Conservation (phyloP, 2,329 filamentous ascomycete species). For the Calonectria ilicicola region DNA sequence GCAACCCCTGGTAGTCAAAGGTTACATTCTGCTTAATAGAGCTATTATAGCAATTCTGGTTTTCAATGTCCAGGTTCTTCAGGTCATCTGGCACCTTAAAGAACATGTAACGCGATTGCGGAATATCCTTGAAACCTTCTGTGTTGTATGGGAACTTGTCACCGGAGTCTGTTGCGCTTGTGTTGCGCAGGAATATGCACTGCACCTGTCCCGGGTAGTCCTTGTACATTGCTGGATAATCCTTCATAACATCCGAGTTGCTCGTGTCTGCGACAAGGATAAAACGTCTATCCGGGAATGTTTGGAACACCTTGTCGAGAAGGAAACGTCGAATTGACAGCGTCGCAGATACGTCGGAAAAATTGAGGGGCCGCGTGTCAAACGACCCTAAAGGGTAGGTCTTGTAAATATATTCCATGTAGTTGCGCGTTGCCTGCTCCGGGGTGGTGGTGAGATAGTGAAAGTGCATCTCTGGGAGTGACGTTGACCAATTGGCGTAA, state of each 20-base stretch:
- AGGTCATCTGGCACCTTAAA: conserved; percentile 80
- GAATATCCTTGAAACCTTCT: conserved; percentile 74
- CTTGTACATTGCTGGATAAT: conserved; percentile 69
- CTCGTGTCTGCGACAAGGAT: conserved; percentile 81
- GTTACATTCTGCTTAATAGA: conserved; percentile 78
- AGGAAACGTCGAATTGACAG: conserved; percentile 78
- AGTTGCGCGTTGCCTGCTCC: conserved; percentile 81
- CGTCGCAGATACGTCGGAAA: conserved; percentile 79
- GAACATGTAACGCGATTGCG: conserved; percentile 81
- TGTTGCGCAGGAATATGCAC: conserved; percentile 84
- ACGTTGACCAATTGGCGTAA: conserved; percentile 80
- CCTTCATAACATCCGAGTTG: conserved; percentile 81
- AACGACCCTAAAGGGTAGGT: conserved; percentile 83
- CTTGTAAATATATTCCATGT: conserved; percentile 85
- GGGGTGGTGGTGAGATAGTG: conserved; percentile 87
- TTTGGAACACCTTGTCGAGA: conserved; percentile 78
- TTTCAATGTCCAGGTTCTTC: conserved; percentile 71
- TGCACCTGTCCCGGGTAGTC: conserved; percentile 79
- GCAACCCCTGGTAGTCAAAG: conserved; percentile 73
- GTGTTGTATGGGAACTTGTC: conserved; percentile 84
- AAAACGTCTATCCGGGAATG: conserved; percentile 80
- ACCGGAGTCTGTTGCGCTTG: conserved; percentile 73
- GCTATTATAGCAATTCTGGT: conserved; percentile 75
- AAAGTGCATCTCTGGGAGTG: conserved; percentile 77
- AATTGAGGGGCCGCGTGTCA: conserved; percentile 83